Evolutionary conservation across 768 basidiomycete species (phyloP).

Genomic region (Boletus rubropictus): DNA sequence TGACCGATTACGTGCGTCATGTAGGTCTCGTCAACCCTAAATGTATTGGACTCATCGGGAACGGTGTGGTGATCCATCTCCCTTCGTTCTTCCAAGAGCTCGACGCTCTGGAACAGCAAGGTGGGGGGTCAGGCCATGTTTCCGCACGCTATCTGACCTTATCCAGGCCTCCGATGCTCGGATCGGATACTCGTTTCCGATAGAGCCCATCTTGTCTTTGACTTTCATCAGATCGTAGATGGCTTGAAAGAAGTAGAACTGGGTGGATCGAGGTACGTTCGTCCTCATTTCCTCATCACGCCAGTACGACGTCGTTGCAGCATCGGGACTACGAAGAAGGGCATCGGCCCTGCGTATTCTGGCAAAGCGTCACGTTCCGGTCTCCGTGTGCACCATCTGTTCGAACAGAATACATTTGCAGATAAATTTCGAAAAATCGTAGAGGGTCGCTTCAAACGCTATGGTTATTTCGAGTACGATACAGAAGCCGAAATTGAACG

Average conservation of each 20-base stretch:
- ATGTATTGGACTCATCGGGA: constrained; percentile 85
- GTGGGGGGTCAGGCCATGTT: constrained; percentile 33
- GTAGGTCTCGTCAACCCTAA: constrained; percentile 35
- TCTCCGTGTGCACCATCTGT: constrained; percentile 92
- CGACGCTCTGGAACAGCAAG: constrained; percentile 78
- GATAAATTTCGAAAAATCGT: constrained; percentile 92
- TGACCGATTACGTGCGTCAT: not conserved
- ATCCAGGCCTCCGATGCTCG: constrained; percentile 75
- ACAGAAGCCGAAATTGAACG: constrained; percentile 93
- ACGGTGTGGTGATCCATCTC: constrained; percentile 93
- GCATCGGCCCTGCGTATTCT: constrained; percentile 98
- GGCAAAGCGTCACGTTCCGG: constrained; percentile 96
- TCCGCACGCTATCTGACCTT: constrained; percentile 1
- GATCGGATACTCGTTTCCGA: constrained; percentile 89
- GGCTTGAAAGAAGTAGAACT: constrained; percentile 97
- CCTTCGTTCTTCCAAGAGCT: constrained; percentile 94
- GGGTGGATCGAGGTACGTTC: constrained; percentile 69
- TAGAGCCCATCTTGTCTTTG: constrained; percentile 94
- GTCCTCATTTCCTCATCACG: not conserved
- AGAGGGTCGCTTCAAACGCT: constrained; percentile 96
- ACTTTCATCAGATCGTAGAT: constrained; percentile 99
- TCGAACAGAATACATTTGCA: constrained; percentile 80
- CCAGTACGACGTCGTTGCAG: constrained; percentile 32
- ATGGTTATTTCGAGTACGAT: constrained; percentile 96
- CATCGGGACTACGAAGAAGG: constrained; percentile 97